Evolutionary conservation across 305 asterid species (phyloP).

Genomic region (Fraxinus sp.): DNA sequence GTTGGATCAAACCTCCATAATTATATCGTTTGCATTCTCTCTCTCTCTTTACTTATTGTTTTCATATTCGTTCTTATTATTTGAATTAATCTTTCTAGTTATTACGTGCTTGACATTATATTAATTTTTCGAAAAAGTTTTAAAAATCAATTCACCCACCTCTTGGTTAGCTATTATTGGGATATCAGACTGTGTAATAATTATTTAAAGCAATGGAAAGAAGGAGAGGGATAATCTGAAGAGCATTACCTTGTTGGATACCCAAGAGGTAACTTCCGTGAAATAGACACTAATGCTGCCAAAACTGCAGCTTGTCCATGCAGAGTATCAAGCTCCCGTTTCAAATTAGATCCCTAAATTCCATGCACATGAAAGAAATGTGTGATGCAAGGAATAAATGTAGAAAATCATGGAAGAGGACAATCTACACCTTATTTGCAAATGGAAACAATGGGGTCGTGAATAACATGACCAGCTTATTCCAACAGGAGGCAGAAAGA

Average conservation of each 20-base stretch:
- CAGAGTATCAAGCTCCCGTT: conserved; percentile 73
- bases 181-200: not conserved
- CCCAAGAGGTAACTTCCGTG: conserved; percentile 90
- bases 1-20: too few species aligned
- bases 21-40: too few species aligned
- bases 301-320: conserved; percentile 94
- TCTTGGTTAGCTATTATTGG: too few species aligned
- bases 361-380: conserved; percentile 27
- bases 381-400: conserved; percentile 9
- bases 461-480: conserved; percentile 21
- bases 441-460: not conserved
- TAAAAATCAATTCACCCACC: too few species aligned
- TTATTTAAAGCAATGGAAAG: conserved; percentile 10
- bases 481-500: conserved; percentile 12
- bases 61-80: too few species aligned
- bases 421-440: conserved; percentile 8
- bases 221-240: conserved; percentile 13
- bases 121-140: too few species aligned
- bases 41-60: too few species aligned
- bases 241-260: conserved; percentile 85
- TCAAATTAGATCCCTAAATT: conserved; percentile 72
- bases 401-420: conserved; percentile 6
- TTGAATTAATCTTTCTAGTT: too few species aligned
- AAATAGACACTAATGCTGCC: conserved; percentile 88
- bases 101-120: too few species aligned